Base-by-base conservation (phyloP, 2,329 filamentous ascomycete species). In the Mollisiaceae sp. region DNA sequence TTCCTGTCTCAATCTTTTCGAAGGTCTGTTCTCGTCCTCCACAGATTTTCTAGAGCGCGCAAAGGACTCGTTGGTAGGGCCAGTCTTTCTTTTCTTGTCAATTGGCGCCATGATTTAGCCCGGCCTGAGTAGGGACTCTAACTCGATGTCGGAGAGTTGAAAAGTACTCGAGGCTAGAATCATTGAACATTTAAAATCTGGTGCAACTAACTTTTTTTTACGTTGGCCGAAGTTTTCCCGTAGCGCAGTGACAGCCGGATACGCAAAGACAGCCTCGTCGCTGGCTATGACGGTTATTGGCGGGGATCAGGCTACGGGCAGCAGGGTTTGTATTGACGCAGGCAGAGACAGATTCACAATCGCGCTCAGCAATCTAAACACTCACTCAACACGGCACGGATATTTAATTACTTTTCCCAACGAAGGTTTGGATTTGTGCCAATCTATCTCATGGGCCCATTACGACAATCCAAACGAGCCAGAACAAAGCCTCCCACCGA, bases 31-130 rank as follows among this genome's bases (percentile, higher is more conserved):
- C 14, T 75, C 71, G 55, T 68, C 68, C 22, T 68, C 67, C 20
- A 57, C 58, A 32, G 63, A 36, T 56, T 75, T 75, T 62, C 70
- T 71, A 9, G 75, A 72, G 39, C 75, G 70, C 47, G 71, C 70
- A 62, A 76, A 76, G 11, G 72, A 75, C 45, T 76, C 74, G 59
- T 76, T 76, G 22, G 74, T 75, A 20, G 75, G 75, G 9, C 69
- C 72, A 35, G 27, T 69, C 67, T 76, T 77, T 62, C 73, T 70
- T 39, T 75, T 75, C 65, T 72, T 76, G 35, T 76, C 74, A 43
- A 76, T 71, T 60, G 75, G 72, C 39, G 73, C 75, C 76, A 78
- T 78, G 45, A 12, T 12, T 32, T 11, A 54, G 22, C n/a, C 32
- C 32, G 14, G 12, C 24, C 24, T 4, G 14, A 35, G 22, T 69